Base-by-base conservation (phyloP, 1,284 basidiomycete species). In the Ceratobasidium sp. region DNA sequence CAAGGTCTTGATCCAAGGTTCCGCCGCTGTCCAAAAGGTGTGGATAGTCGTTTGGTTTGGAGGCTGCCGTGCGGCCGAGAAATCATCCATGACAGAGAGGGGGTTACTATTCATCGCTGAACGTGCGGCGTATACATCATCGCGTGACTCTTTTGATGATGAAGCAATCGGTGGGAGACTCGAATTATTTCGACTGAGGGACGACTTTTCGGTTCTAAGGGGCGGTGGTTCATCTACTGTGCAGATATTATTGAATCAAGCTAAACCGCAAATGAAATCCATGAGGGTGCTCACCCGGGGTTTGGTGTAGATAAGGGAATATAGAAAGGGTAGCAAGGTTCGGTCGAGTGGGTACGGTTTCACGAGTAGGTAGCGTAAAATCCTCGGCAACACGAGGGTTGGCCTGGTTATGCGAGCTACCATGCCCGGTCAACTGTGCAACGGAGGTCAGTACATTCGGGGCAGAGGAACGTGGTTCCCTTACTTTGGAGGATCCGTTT, bases 11-110 rank as follows among this genome's bases (percentile, higher is more conserved):
- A 77, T 76, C 79, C 79, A 79, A 25, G 64, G 67, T 43, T 79
- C 79, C n/a, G 77, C 77, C 51, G 78, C 79, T 34, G 78, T 78
- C 79, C 79, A 79, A 46, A 79, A 78, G 11, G 79, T 66, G 32
- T 71, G 61, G 22, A 76, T 73, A 19, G 78, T 77, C 13, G 75
- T 76, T 68, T 77, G 71, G 52, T 75, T 75, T 34, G 71, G 71
- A n/a, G 71, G 71, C 29, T 75, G 71, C 44, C 71, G 71, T 32
- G 71, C 71, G 9, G 71, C 71, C 7, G 71, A 75, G 34, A 75
- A 75, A 56, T 75, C 71, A 40, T 75, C 71, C 57, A 65, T 64
- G 13, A 75, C 71, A 22, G 52, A 75, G 13, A 75, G 62, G 0
- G 71, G 71, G 25, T 75, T 57, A 22, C 71, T 75, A n/a, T 75